Evolutionary conservation across 768 basidiomycete species (phyloP), one percentile per base, ranked within the genome.

Genomic region (Mycena leptocephala): DNA sequence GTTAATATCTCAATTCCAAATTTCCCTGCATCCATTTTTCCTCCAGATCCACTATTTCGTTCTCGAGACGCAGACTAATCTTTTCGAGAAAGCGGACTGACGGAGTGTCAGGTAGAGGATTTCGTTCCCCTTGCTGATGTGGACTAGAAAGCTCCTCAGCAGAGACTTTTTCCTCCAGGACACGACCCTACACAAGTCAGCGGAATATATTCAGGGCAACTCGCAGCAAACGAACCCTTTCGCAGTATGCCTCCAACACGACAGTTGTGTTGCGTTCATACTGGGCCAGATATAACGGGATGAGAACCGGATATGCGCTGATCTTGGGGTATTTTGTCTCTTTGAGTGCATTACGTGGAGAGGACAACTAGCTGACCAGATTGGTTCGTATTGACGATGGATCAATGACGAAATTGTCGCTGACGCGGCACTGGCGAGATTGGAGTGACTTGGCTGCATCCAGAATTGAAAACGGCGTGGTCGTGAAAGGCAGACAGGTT

Each of bases 231-330:
- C 74, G 75, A 78, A 81, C 87, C 78, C 59, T 81, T 13, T 76
- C 72, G 35, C 81, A 81, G 26, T 85, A 80, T 3, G 85, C 86
- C 70, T 86, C 85, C 11, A 89, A 80, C 58, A 87, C 78, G 11
- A 84, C 64, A 6, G 83, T 62, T 24, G 26, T 37, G 13, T 55
- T 26, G 14, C n/a, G 58, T 2, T 33, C 78, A 79, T 93, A 94
- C 77, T 89, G 88, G 24, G 86, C 87, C 13, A 94, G 83, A 82
- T 94, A 94, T 6, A 93, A 80, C 6, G 93, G 93, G n/a, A 94
- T 81, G 26, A 94, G 86, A 37, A 94, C 84, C 4, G 93, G 93
- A 76, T 91, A 92, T 43, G 89, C 92, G 28, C 92, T 88, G 24
- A 90, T 84, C 93, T 93, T 26, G 2, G 39, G 18, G n/a, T 26